A percentile compares a stretch with the other conserved stretches of the same genome.
phyloP scores from a whole-genome alignment of 371 early-diverging fungal species.

The Amoeboaphelidium protococcarum region DNA sequence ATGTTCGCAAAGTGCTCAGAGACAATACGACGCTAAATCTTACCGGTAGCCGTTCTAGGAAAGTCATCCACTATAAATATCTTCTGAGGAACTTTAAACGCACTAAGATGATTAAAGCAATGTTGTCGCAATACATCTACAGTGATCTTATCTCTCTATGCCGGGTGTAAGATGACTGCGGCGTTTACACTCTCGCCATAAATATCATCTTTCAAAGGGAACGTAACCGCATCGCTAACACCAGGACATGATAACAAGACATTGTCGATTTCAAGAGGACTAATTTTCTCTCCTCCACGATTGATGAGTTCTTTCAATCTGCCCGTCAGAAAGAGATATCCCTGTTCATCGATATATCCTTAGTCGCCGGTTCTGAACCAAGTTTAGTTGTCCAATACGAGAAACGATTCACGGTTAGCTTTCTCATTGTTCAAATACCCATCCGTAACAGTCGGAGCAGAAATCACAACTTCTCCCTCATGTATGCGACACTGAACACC shows the following conservation, averaged over 20 bases:
- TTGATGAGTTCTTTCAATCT: constrained; percentile 55
- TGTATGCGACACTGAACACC: constrained; percentile 49
- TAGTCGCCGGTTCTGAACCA: constrained; percentile 60
- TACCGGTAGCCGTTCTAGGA: constrained; percentile 51
- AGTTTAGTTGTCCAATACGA: constrained; percentile 12
- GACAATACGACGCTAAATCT: constrained; percentile 33
- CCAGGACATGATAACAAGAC: constrained; percentile 33
- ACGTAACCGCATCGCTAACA: constrained; percentile 47
- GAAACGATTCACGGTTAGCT: constrained; percentile 40
- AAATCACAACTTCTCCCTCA: constrained; percentile 20
- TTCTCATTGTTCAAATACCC: constrained; percentile 47
- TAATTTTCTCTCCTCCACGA: constrained; percentile 54
- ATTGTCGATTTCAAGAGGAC: constrained; percentile 53
- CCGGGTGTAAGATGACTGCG: constrained; percentile 30
- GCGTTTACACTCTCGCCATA: constrained; percentile 60
- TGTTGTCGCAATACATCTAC: constrained; percentile 20
- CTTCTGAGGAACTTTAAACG: constrained; percentile 48
- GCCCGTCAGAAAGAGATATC: constrained; percentile 37
- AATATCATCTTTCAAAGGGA: constrained; percentile 39
- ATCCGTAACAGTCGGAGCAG: constrained; percentile 2
- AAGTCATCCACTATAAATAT: constrained; percentile 34
- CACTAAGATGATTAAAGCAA: constrained; percentile 25
- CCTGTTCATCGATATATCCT: constrained; percentile 17
- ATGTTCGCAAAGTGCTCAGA: no score
- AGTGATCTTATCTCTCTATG: constrained; percentile 8